Conservation (phyloP, 2,329 filamentous ascomycete species). For the Ophiocordyceps camponoti-leonardi region DNA sequence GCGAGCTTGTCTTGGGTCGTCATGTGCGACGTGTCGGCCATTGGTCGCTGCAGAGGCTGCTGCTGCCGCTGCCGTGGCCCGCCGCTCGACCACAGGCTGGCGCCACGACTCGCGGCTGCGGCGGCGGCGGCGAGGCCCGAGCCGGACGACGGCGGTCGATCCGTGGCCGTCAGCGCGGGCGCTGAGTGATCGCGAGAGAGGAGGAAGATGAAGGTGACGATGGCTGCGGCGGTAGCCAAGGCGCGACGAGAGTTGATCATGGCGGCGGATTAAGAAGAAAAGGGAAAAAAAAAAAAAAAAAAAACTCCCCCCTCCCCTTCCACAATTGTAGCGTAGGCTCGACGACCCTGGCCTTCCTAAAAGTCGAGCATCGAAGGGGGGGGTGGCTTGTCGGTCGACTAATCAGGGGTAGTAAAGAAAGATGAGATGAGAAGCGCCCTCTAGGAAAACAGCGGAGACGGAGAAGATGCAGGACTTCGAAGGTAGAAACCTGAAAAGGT, state of each 20-base stretch:
- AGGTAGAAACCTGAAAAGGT: too few relatives aligned
- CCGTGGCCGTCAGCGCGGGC: neutral
- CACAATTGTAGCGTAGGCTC: too few relatives aligned
- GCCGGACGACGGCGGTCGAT: conserved; percentile 3
- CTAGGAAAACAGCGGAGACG: too few relatives aligned
- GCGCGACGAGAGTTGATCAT: conserved; percentile 74
- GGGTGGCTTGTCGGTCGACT: too few relatives aligned
- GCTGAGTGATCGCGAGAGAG: conserved; percentile 40
- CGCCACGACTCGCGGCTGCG: neutral
- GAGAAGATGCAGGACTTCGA: too few relatives aligned
- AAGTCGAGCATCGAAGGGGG: too few relatives aligned
- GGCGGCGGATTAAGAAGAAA: conserved; percentile 2
- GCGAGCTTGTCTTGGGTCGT: conserved; percentile 65
- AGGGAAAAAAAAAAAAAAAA: too few relatives aligned
- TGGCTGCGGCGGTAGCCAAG: conserved; percentile 49
- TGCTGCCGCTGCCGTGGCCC: conserved; percentile 29
- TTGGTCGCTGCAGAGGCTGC: conserved; percentile 33
- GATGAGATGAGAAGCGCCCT: too few relatives aligned
- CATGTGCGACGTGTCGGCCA: conserved; percentile 55
- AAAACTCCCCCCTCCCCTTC: neutral
- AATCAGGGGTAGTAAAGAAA: too few relatives aligned
- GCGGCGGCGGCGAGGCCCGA: conserved; percentile 7
- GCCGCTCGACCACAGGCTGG: conserved; percentile 4
- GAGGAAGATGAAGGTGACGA: conserved; percentile 53
- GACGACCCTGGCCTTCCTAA: too few relatives aligned